Base-by-base conservation (phyloP, 1,139 yeast species). In the Pichia sp. region DNA sequence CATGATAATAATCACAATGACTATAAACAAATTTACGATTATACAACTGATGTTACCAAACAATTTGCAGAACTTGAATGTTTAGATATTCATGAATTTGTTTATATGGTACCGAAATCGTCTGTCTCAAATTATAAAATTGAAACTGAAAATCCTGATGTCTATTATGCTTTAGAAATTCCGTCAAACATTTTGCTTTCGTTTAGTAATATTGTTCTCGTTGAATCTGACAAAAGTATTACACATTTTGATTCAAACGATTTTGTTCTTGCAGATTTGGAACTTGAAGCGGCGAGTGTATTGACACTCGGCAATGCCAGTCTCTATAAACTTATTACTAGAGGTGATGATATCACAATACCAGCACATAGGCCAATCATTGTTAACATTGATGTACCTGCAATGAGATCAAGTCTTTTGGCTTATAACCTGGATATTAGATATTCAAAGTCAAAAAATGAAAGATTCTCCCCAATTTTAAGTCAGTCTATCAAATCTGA, bases 401-500 rank as follows among this genome's bases (percentile, higher is more conserved):
- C 78, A 3, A 77, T 82, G 0, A 77, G 82, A 79, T 79, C 81
- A 48, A 80, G 88, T 59, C 59, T 85, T 11, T 61, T 82, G 26
- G 79, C 84, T 0, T 83, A 79, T 58, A 70, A 66, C 24, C 59
- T 81, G 42, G 65, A 61, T 38, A 52, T 65, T 12, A 52, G 64
- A 39, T 71, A 49, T 55, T 58, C 49, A 52, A 61, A 52, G 42
- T 62, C 56, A 32, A 58, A 53, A 46, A 34, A 20, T 24, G 60
- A 61, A 34, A 53, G 66, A 16, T 81, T 82, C 56, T 66, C 75
- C n/a, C 84, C 95, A 0, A 70, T 87, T 36, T 64, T 85, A 4
- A 73, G 88, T 47, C 96, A 88, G 63, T 75, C 77, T 67, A 69
- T 79, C 3, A 69, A 72, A n/a, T 80, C 79, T 39, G 96, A 89